Percentiles rank a stretch among this genome's conserved stretches.
Conservation (phyloP, 345 rosid genomes). For the Schrenkiella parvula region DNA sequence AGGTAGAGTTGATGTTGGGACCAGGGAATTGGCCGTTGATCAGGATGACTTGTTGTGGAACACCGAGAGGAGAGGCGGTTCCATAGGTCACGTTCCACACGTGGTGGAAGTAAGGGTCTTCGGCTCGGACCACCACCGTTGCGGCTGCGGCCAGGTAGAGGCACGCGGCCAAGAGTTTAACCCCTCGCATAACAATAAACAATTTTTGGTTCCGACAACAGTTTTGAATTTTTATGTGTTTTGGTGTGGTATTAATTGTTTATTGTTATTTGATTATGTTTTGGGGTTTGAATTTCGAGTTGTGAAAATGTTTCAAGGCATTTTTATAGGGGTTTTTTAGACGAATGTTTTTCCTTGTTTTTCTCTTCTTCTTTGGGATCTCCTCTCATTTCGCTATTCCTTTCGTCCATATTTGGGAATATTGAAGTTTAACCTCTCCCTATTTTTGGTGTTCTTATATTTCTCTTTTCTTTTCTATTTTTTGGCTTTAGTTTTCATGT, state of each 20-base stretch:
- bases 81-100: conserved; percentile 83
- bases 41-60: conserved; percentile 72
- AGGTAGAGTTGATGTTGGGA: conserved; percentile 72
- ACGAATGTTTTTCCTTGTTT: conserved; percentile 20
- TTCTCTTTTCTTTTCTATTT: not conserved
- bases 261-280: conserved; percentile 16
- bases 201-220: not conserved
- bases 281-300: conserved; percentile 29
- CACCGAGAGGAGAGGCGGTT: conserved; percentile 63
- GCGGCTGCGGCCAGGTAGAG: conserved; percentile 38
- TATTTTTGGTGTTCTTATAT: conserved; percentile 5
- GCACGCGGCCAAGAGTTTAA: conserved; percentile 29
- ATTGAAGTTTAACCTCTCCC: conserved; percentile 16
- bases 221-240: not conserved
- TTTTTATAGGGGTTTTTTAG: conserved; percentile 23
- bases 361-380: conserved; percentile 23
- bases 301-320: conserved; percentile 5
- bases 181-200: conserved; percentile 39
- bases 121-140: conserved; percentile 42
- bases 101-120: conserved; percentile 64
- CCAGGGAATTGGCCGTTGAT: conserved; percentile 78
- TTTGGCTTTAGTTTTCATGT: not conserved
- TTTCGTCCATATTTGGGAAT: conserved; percentile 25
- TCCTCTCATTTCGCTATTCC: conserved; percentile 31
- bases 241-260: conserved; percentile 4